Percentiles rank a stretch among this genome's conserved stretches.
Evolutionary conservation across 2,329 filamentous ascomycete genomes (phyloP).

Genomic region (Gliomastix tumulicola): DNA sequence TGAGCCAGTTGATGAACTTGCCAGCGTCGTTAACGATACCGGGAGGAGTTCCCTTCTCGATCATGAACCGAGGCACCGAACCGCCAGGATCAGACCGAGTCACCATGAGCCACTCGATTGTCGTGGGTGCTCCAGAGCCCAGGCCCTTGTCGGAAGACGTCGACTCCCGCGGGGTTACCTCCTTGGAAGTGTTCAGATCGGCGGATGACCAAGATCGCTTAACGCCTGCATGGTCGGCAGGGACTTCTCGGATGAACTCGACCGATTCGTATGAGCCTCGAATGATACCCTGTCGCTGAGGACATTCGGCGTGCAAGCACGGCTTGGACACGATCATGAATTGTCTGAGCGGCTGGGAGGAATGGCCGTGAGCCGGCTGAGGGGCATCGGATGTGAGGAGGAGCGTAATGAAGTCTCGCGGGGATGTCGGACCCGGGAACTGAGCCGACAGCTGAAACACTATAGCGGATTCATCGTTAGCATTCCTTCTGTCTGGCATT

Average conservation of each 20-base stretch:
- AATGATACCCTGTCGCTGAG: constrained; percentile 65
- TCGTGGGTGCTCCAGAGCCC: constrained; percentile 24
- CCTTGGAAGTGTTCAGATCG: constrained; percentile 20
- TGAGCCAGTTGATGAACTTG: constrained; percentile 75
- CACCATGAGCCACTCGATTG: constrained; percentile 87
- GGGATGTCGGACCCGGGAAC: constrained; percentile 82
- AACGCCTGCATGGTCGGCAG: constrained; percentile 34
- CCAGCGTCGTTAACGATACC: constrained; percentile 73
- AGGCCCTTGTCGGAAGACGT: constrained; percentile 5
- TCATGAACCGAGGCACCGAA: constrained; percentile 81
- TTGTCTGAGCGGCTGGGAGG: constrained; percentile 55
- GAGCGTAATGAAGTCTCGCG: constrained; percentile 80
- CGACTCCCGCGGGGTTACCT: constrained; percentile 1
- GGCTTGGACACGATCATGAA: constrained; percentile 87
- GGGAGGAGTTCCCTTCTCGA: constrained; percentile 79
- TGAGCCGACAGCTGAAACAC: constrained; percentile 84
- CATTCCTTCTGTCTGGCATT: no score
- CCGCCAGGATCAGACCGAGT: constrained; percentile 84
- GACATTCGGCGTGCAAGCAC: constrained; percentile 67
- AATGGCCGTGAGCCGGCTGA: no score
- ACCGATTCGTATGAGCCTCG: constrained; percentile 86
- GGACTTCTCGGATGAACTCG: constrained; percentile 82
- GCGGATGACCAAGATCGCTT: constrained; percentile 23
- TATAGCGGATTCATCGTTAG: no score
- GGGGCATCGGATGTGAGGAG: constrained; percentile 56